Base-by-base conservation (phyloP, 495 filamentous ascomycete genomes). In the Physcia stellaris region DNA sequence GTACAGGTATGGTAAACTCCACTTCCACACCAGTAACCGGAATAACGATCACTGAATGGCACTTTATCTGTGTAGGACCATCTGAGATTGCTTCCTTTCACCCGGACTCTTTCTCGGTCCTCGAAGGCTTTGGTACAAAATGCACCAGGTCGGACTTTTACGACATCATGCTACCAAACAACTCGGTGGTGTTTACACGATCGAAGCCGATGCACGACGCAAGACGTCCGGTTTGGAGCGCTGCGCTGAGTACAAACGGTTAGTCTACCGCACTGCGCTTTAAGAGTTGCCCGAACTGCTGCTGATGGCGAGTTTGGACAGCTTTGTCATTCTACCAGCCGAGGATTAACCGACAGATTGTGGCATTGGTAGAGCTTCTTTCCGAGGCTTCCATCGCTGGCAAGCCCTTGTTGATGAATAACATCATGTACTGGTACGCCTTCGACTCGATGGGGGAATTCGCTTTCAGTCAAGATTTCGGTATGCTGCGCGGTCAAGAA, bases 391-490 rank as follows among this genome's bases (percentile, higher is more conserved):
- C n/a, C n/a, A n/a, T n/a, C n/a, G n/a, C n/a, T n/a, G n/a, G n/a
- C n/a, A n/a, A n/a, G n/a, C n/a, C n/a, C n/a, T n/a, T n/a, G n/a
- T n/a, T n/a, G n/a, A n/a, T n/a, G n/a, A n/a, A n/a, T n/a, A n/a
- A n/a, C n/a, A n/a, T n/a, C n/a, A n/a, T n/a, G n/a, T 49, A 51
- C 23, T 62, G 51, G 47, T 59, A 56, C 22, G 50, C 56, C 2
- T 67, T 64, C 36, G 62, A 67, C 27, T 56, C 62, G 1, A 60
- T 68, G 47, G 57, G 61, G 13, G 59, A 64, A 13, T 56, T 66
- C 13, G 59, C 59, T 12, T 66, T 66, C 47, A 55, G 51, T 42
- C 41, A 48, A 20, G 50, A 55, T 11, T 63, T 64, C 26, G 39
- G 42, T 10, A 63, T 60, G 60, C 36, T 66, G 6, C 32, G 44